Base-by-base conservation (phyloP, 176 grass and related monocot genomes). In the Phoenix roebelenii region DNA sequence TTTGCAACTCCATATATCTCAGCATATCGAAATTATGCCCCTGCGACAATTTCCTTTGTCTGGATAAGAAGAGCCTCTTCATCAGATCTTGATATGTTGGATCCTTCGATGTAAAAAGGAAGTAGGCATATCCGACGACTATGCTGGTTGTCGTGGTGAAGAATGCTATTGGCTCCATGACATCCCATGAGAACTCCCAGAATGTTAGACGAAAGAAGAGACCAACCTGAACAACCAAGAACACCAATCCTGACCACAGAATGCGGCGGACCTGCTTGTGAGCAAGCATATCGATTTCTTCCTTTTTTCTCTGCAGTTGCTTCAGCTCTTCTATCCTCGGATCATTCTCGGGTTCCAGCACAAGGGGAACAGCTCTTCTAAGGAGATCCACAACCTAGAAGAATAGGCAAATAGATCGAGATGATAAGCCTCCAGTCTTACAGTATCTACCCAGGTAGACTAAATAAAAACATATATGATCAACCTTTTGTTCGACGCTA, bases 131-230 rank as follows among this genome's bases (percentile, higher is more conserved):
- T 50, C 77, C 70, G 1, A 80, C 19, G 9, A 80, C 74, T 23
- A 84, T 73, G 23, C 80, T 69, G 23, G 74, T 61, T 3, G 77
- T 73, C 0, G 85, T 89, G 6, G 65, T 52, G 52, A 84, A 84
- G 65, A 81, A 84, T 26, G 80, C 60, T 14, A 84, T 71, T 17
- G 80, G 77, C 52, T 89, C 85, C 80, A 89, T 89, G 10, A 89
- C 76, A 58, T 89, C 85, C 77, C 85, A 84, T 16, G 85, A 84
- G 20, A 89, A 75, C 7, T 81, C 85, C 73, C 80, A 89, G 61
- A 89, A 89, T 4, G 85, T 89, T 35, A 81, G 85, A 1, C 77
- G 69, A 67, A 84, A 84, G 70, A 89, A 81, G 28, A 84, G 60
- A 1, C 69, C 65, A 4, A 74, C 60, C 35, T 77, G 77, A 72